A percentile compares a stretch with the other conserved stretches of the same genome.
Conservation (phyloP, 179 eudicot genomes). For the Silene vulgaris region DNA sequence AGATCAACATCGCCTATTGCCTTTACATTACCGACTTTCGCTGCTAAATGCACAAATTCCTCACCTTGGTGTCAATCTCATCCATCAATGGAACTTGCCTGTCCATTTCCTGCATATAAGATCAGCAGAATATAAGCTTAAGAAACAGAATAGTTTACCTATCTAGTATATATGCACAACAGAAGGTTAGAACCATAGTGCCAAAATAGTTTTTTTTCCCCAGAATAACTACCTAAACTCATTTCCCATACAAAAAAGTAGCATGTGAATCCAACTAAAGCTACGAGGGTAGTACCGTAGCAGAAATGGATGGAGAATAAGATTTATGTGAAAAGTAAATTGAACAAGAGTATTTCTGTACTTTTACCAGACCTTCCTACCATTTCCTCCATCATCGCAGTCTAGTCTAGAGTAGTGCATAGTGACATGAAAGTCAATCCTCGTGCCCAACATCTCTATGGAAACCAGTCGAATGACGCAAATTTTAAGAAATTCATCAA, state of each 20-base stretch:
- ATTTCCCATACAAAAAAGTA: neutral
- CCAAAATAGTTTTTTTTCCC: neutral
- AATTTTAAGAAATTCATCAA: too few relatives aligned
- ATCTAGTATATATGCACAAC: neutral
- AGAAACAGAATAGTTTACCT: neutral
- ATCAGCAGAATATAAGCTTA: conserved; percentile 11
- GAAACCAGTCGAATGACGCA: neutral
- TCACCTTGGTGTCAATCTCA: conserved; percentile 94
- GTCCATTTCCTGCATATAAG: conserved; percentile 67
- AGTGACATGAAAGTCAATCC: neutral
- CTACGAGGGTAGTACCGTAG: neutral
- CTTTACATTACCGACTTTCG: conserved; percentile 4
- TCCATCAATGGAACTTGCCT: conserved; percentile 99
- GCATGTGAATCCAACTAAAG: neutral
- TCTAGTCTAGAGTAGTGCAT: neutral
- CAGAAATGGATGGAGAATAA: conserved; percentile 6
- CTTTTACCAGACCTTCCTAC: conserved; percentile 2
- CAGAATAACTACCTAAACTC: neutral
- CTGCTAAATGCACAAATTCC: neutral
- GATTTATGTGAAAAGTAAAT: neutral
- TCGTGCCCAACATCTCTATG: neutral
- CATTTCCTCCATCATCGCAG: neutral
- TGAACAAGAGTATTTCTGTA: neutral
- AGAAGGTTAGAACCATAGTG: neutral
- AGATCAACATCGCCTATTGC: neutral